These are phyloP conservation scores for Epithele typhae DNA, from an alignment of 768 basidiomycete species.

Conservation along the genomic window DNA sequence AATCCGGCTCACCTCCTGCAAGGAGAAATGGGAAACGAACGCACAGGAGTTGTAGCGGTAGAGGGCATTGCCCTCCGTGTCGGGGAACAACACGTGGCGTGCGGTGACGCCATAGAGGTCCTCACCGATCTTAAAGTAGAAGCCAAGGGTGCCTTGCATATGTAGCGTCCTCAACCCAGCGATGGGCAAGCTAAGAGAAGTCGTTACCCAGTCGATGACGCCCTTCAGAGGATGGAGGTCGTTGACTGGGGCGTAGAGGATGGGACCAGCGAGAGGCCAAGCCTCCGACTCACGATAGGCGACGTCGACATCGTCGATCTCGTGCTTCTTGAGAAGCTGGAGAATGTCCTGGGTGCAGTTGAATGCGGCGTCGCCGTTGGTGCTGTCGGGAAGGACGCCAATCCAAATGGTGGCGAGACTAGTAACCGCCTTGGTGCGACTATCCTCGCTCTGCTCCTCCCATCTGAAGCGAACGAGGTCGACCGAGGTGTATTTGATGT, in stretches of 20 bases:
- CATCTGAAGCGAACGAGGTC: conserved; percentile 18
- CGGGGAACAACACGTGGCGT: conserved; percentile 11
- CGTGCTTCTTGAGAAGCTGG: conserved; percentile 1
- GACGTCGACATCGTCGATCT: conserved; percentile 7
- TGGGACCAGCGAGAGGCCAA: neutral
- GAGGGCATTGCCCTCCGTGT: conserved; percentile 2
- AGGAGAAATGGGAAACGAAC: no score
- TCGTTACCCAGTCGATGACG: neutral
- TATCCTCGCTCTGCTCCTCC: conserved; percentile 7
- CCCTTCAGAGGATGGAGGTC: neutral
- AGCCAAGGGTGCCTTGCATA: conserved; percentile 5
- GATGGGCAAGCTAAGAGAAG: neutral
- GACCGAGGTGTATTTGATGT: conserved; percentile 10
- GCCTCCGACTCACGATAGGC: conserved; percentile 7
- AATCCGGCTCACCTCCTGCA: conserved; percentile 17
- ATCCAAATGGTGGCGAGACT: conserved; percentile 10
- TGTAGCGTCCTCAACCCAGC: neutral
- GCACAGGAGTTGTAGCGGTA: neutral
- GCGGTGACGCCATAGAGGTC: neutral
- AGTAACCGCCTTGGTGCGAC: conserved; percentile 3
- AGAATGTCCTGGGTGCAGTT: conserved; percentile 1
- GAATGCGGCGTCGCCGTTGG: neutral
- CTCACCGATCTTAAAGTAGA: conserved; percentile 4
- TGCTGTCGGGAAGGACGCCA: neutral
- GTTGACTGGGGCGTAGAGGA: neutral